Evolutionary conservation across 2,329 filamentous ascomycete genomes (phyloP).

Genomic region (Phyllosticta citriasiana): DNA sequence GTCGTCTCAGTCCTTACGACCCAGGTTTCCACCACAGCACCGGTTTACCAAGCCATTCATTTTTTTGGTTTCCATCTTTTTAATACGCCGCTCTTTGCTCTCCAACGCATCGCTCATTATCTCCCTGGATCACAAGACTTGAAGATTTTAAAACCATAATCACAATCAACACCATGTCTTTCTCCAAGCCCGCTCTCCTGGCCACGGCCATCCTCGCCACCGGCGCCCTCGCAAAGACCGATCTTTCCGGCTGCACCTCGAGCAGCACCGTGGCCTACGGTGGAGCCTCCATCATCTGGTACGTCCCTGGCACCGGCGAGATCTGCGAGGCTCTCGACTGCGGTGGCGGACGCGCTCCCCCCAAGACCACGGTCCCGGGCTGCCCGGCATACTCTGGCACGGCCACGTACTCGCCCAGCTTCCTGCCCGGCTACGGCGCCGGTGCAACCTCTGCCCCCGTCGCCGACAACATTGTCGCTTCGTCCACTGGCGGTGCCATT

Average conservation of each 20-base stretch:
- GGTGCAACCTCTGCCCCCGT: neutral
- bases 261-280: conserved; percentile 23
- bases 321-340: conserved; percentile 57
- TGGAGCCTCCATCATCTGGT: conserved; percentile 46
- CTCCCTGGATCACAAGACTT: neutral
- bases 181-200: conserved; percentile 16
- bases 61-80: neutral
- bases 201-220: conserved; percentile 21
- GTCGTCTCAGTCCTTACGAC: neutral
- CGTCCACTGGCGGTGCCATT: neutral
- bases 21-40: neutral
- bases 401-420: conserved; percentile 44
- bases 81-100: neutral
- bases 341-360: conserved; percentile 55
- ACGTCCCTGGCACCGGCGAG: conserved; percentile 53
- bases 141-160: neutral
- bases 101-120: neutral
- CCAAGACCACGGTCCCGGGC: conserved; percentile 53
- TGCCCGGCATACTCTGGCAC: conserved; percentile 48
- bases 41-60: neutral
- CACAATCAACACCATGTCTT: neutral
- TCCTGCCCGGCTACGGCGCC: conserved; percentile 28
- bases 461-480: conserved; percentile 1
- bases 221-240: conserved; percentile 26
- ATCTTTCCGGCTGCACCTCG: conserved; percentile 36